Percentiles rank a stretch among this genome's conserved stretches.
Conservation (phyloP, 148 eudicot species). For the Vaccinium vitisidaea region DNA sequence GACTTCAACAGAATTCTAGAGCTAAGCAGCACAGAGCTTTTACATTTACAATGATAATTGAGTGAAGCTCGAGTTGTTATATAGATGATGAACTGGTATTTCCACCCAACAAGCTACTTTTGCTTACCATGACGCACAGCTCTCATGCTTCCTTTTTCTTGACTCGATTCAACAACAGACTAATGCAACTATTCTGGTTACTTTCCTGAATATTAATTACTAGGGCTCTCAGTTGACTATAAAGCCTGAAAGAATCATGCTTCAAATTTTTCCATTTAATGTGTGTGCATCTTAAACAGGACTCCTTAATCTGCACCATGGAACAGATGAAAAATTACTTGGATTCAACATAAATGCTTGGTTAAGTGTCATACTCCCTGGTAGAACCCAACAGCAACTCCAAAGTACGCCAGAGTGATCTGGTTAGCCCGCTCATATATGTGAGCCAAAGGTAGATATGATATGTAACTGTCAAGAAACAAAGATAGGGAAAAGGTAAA, state of each 20-base stretch:
- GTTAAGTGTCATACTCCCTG: conserved; percentile 74
- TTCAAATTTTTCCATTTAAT: not conserved
- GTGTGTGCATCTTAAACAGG: not conserved
- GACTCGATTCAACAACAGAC: no score
- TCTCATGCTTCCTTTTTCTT: not conserved
- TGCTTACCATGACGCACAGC: not conserved
- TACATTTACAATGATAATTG: not conserved
- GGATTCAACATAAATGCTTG: not conserved
- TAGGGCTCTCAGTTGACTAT: not conserved
- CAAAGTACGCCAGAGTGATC: conserved; percentile 45
- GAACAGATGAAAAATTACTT: conserved; percentile 2
- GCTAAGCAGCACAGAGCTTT: conserved; percentile 3
- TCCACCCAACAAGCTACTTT: not conserved
- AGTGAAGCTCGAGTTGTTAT: not conserved
- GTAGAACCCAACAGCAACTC: conserved; percentile 83
- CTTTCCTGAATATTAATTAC: not conserved
- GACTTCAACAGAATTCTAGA: not conserved
- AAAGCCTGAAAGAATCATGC: not conserved
- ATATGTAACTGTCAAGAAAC: conserved; percentile 56
- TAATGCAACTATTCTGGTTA: not conserved
- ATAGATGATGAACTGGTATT: not conserved
- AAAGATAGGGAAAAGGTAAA: conserved; percentile 1
- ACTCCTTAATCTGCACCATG: not conserved
- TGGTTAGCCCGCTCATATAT: conserved; percentile 89
- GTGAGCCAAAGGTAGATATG: conserved; percentile 99